Percentiles rank a stretch among this genome's conserved stretches.
Conservation (phyloP, 768 basidiomycete genomes). For the Cyathus striatus region DNA sequence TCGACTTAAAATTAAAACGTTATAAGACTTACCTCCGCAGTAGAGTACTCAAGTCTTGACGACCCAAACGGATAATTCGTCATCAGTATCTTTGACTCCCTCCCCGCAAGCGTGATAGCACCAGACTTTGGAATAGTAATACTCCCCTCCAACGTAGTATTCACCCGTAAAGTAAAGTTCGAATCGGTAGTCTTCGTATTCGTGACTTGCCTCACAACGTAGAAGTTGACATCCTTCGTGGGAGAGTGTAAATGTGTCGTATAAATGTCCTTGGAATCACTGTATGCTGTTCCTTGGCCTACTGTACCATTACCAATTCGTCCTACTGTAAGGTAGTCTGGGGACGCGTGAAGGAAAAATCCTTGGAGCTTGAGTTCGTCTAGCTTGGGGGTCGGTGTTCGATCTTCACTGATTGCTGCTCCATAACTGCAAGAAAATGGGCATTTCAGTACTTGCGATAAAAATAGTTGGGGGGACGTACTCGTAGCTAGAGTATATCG, state of each 20-base stretch:
- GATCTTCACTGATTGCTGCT: conserved; percentile 47
- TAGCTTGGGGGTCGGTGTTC: conserved; percentile 51
- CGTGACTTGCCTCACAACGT: conserved; percentile 48
- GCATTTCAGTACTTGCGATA: background rate
- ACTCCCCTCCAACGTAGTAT: conserved; percentile 40
- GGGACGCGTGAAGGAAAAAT: conserved; percentile 61
- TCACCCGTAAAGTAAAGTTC: conserved; percentile 34
- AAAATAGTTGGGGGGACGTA: conserved; percentile 9
- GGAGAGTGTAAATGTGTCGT: conserved; percentile 53
- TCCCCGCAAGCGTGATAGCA: conserved; percentile 49
- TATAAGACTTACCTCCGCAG: conserved; percentile 44
- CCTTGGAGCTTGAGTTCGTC: conserved; percentile 61
- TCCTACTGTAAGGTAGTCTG: conserved; percentile 61
- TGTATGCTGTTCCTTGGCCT: conserved; percentile 28
- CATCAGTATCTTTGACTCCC: conserved; percentile 60
- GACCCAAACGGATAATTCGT: conserved; percentile 59
- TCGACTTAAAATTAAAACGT: no score
- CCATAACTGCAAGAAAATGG: conserved; percentile 14
- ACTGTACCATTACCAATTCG: conserved; percentile 49
- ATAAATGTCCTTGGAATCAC: conserved; percentile 34
- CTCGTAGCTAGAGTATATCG: conserved; percentile 34
- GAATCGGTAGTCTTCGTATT: conserved; percentile 44
- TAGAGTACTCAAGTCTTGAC: conserved; percentile 53
- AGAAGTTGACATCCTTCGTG: conserved; percentile 48
- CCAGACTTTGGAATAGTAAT: conserved; percentile 32